Base-by-base conservation (phyloP, 1,139 yeast genomes). In the Lodderomyces margitis region DNA sequence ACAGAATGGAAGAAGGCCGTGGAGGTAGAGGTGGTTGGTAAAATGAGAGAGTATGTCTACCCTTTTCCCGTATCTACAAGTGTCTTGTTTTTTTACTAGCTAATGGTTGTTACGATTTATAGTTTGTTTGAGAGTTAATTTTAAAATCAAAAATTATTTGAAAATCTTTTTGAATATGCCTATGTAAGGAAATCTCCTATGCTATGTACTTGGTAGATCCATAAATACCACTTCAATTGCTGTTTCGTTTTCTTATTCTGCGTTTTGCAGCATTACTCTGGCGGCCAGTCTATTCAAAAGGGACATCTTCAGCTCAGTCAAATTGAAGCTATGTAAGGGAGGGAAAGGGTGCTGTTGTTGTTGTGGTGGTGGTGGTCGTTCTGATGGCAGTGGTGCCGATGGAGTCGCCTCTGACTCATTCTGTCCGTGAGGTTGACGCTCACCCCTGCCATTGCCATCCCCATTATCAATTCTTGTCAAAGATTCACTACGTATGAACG, bases 1-100 rank as follows among this genome's bases (percentile, higher is more conserved):
- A 32, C 35, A 32, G 35, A 32, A 32, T 33, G 46, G 50, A 19
- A 35, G 41, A 35, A 21, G 36, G 27, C 9, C 38, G 33, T 19
- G 24, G 32, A 17, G 17, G 36, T 21, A 28, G 32, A 28, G 32
- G 32, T 15, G 32, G 32, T 28, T 28, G 32, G 32, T 28, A 15
- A 28, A 12, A n/a, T n/a, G n/a, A n/a, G n/a, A n/a, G n/a, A n/a
- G n/a, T n/a, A n/a, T n/a, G n/a, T n/a, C n/a, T n/a, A n/a, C n/a
- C n/a, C n/a, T n/a, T n/a, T n/a, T n/a, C n/a, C n/a, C n/a, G n/a
- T n/a, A n/a, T n/a, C n/a, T n/a, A n/a, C n/a, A n/a, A n/a, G n/a
- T n/a, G n/a, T n/a, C n/a, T n/a, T n/a, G n/a, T n/a, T n/a, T n/a
- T 12, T 46, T 45, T 14, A 20, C 34, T 12, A 14, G 8, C 17